These are phyloP conservation scores for Penstemon eatonii DNA, from an alignment of 257 asterid genomes.

Conservation along the genomic window DNA sequence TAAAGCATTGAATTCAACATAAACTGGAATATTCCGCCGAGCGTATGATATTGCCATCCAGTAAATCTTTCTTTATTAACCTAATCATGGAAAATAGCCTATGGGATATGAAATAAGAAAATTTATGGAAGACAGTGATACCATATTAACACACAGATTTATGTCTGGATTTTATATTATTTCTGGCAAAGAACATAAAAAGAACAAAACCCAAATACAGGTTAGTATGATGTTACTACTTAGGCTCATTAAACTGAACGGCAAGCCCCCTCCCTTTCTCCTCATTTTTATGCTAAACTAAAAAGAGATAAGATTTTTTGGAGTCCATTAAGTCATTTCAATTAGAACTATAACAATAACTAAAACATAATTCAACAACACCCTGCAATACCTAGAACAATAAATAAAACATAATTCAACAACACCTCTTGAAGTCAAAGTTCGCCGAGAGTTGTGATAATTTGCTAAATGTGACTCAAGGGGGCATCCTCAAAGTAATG, in stretches of 20 bases:
- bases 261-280: slow-evolving; percentile 1
- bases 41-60: slow-evolving; percentile 17
- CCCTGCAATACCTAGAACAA: background rate
- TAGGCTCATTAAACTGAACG: slow-evolving; percentile 2
- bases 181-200: background rate
- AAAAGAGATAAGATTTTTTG: slow-evolving; percentile 4
- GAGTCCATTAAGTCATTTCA: slow-evolving; percentile 5
- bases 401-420: background rate
- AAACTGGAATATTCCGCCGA: background rate
- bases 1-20: slow-evolving; percentile 22
- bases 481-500: background rate
- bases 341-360: background rate
- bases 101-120: background rate
- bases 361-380: background rate
- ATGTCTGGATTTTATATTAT: background rate
- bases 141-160: slow-evolving; percentile 7
- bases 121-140: background rate
- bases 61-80: slow-evolving; percentile 15
- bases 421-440: background rate
- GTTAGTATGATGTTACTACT: slow-evolving; percentile 1
- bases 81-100: background rate
- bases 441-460: background rate
- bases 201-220: background rate
- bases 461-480: slow-evolving; percentile 2
- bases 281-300: slow-evolving; percentile 10